These are phyloP conservation scores for Thelonectria rubi DNA, from an alignment of 2,329 filamentous ascomycete genomes.

Conservation along the genomic window DNA sequence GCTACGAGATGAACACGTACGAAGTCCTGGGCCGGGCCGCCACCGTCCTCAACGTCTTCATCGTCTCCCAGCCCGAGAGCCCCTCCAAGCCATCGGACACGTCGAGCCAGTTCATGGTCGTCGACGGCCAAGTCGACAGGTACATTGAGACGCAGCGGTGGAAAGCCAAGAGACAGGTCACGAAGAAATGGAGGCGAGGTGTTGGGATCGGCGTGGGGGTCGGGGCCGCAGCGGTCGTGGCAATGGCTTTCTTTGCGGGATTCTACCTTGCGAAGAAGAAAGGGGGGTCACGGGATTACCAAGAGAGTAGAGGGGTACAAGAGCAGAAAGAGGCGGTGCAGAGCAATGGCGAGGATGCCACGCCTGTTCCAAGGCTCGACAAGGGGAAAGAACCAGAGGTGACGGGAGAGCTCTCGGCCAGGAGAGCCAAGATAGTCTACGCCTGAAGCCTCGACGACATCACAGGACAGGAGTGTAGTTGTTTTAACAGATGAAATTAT, in stretches of 20 bases:
- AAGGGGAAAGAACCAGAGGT: background rate
- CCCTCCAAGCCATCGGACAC: constrained; percentile 22
- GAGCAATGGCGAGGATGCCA: background rate
- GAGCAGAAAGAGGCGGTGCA: background rate
- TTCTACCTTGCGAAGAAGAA: constrained; percentile 13
- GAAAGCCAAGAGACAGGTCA: constrained; percentile 7
- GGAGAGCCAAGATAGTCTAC: background rate
- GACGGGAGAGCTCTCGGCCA: background rate
- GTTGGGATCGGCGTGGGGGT: constrained; percentile 28
- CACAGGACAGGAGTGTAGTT: background rate
- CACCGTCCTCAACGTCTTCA: constrained; percentile 24
- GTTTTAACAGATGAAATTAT: constrained; percentile 43
- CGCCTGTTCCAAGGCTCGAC: too few species aligned
- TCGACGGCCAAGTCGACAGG: constrained; percentile 21
- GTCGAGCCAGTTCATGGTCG: constrained; percentile 30
- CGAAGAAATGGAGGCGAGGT: constrained; percentile 17
- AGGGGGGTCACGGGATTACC: background rate
- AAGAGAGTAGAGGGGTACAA: background rate
- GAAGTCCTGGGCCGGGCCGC: constrained; percentile 27
- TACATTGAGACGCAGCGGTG: constrained; percentile 24
- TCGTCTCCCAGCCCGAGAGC: constrained; percentile 25
- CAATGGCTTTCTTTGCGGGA: constrained; percentile 16
- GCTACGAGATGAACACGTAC: constrained; percentile 24
- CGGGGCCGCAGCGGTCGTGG: constrained; percentile 18
- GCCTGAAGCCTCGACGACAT: background rate